Percentiles rank a stretch among this genome's conserved stretches.
Evolutionary conservation across 305 asterid genomes (phyloP).

Genomic region (Striga hermonthica): DNA sequence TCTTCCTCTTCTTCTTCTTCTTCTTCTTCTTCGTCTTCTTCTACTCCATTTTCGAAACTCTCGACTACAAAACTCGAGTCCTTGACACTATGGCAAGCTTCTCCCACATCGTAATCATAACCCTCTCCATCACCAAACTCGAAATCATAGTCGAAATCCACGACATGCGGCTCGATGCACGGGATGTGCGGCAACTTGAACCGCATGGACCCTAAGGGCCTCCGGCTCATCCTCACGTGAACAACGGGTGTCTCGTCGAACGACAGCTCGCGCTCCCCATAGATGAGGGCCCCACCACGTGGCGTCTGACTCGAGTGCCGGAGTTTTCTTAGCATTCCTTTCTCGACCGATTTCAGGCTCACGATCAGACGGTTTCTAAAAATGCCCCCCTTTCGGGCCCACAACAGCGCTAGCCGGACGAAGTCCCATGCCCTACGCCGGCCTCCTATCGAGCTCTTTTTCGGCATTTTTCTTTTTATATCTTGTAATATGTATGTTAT

Average conservation of each 20-base stretch:
- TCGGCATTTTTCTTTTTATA: constrained; percentile 37
- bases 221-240: constrained; percentile 61
- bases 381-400: constrained; percentile 60
- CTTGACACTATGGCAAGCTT: not conserved
- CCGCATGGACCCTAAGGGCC: constrained; percentile 40
- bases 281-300: constrained; percentile 39
- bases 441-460: constrained; percentile 37
- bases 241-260: constrained; percentile 60
- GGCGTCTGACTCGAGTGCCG: constrained; percentile 25
- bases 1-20: constrained; percentile 19
- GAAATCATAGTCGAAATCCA: constrained; percentile 47
- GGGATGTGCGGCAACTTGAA: constrained; percentile 66
- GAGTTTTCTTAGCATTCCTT: constrained; percentile 37
- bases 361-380: constrained; percentile 42
- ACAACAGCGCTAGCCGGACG: constrained; percentile 55
- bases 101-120: not conserved
- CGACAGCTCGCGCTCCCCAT: constrained; percentile 73
- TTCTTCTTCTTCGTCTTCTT: not conserved
- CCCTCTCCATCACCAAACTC: constrained; percentile 30
- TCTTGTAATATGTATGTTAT: not conserved
- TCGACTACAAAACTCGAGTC: too few relatives aligned
- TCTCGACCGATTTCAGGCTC: constrained; percentile 36
- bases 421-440: constrained; percentile 43
- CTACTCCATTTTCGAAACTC: not conserved
- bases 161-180: constrained; percentile 35